A percentile compares a stretch with the other conserved stretches of the same genome.
These are phyloP conservation scores for Cyclotella distinguenda DNA, from an alignment of 108 stramenopile genomes.

Conservation along the genomic window DNA sequence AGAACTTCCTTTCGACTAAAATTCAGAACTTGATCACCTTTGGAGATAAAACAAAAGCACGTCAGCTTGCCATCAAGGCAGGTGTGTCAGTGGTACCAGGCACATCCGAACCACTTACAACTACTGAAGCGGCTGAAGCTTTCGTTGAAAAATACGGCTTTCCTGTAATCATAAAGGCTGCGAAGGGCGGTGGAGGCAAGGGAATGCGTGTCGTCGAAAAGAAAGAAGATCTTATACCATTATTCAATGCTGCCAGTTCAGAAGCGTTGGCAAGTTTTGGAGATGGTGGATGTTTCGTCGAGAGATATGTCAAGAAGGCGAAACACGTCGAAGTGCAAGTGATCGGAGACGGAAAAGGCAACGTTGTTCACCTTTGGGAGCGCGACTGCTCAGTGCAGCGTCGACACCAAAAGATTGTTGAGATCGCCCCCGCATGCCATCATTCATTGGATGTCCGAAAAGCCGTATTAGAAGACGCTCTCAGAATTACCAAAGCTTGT, in stretches of 20 bases:
- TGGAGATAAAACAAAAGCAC: conserved; percentile 51
- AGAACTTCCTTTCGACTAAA: too few species aligned
- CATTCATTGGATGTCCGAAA: conserved; percentile 54
- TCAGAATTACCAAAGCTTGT: conserved; percentile 72
- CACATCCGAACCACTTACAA: conserved; percentile 34
- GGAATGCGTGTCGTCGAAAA: conserved; percentile 84
- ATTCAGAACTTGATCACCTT: conserved; percentile 37
- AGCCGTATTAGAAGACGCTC: conserved; percentile 69
- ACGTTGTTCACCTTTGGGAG: conserved; percentile 82
- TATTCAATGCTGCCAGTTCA: conserved; percentile 60
- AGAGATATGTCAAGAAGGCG: conserved; percentile 77
- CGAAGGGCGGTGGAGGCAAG: conserved; percentile 88
- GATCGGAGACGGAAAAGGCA: conserved; percentile 67
- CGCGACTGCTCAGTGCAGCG: conserved; percentile 88
- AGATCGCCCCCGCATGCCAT: conserved; percentile 65
- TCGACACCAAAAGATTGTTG: conserved; percentile 89
- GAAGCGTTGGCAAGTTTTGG: conserved; percentile 80
- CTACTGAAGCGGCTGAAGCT: conserved; percentile 44
- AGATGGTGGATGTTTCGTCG: conserved; percentile 84
- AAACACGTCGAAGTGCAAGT: conserved; percentile 90
- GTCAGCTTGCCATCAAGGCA: conserved; percentile 40
- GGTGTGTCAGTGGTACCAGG: conserved; percentile 49
- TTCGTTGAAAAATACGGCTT: conserved; percentile 79
- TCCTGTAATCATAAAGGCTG: conserved; percentile 90
- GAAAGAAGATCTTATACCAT: conserved; percentile 58